Conservation (phyloP, 2,329 filamentous ascomycete species). For the Aspergillus intermedius region DNA sequence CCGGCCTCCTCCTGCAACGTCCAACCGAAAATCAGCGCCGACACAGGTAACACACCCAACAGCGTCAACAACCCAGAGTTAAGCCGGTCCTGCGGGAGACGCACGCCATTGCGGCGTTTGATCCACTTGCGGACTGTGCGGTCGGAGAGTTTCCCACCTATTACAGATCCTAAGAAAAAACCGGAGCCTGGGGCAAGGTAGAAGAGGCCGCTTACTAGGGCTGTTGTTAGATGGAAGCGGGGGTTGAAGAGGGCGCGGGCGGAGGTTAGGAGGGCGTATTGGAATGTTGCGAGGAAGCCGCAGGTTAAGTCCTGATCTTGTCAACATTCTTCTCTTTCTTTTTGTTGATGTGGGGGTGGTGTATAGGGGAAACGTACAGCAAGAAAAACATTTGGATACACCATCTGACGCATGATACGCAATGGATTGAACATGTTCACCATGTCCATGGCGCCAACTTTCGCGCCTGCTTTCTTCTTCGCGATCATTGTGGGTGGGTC, state of each 20-base stretch:
- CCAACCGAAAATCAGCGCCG: conserved; percentile 65
- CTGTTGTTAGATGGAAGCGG: conserved; percentile 60
- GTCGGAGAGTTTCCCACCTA: conserved; percentile 65
- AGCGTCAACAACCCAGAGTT: conserved; percentile 53
- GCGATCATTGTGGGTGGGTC: conserved; percentile 28
- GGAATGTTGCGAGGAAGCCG: conserved; percentile 60
- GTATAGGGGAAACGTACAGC: conserved; percentile 41
- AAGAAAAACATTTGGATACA: conserved; percentile 63
- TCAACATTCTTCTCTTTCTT: neutral
- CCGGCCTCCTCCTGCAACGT: conserved; percentile 49
- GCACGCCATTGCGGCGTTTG: conserved; percentile 48
- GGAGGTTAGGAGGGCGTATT: conserved; percentile 61
- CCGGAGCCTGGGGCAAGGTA: conserved; percentile 67
- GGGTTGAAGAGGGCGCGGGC: conserved; percentile 69
- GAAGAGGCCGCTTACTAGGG: conserved; percentile 63
- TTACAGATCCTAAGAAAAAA: conserved; percentile 61
- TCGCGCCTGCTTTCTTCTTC: conserved; percentile 50
- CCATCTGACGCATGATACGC: conserved; percentile 54
- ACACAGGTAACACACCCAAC: conserved; percentile 52
- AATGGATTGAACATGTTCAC: conserved; percentile 54
- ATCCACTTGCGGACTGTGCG: conserved; percentile 60
- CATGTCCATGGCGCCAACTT: conserved; percentile 37
- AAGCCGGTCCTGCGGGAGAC: conserved; percentile 63
- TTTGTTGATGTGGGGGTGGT: neutral
- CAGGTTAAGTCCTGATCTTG: conserved; percentile 26